Evolutionary conservation across 129 eudicot species (phyloP), one percentile per base, ranked within the genome.

Genomic region (Chrysanthemum lavandulifolium): DNA sequence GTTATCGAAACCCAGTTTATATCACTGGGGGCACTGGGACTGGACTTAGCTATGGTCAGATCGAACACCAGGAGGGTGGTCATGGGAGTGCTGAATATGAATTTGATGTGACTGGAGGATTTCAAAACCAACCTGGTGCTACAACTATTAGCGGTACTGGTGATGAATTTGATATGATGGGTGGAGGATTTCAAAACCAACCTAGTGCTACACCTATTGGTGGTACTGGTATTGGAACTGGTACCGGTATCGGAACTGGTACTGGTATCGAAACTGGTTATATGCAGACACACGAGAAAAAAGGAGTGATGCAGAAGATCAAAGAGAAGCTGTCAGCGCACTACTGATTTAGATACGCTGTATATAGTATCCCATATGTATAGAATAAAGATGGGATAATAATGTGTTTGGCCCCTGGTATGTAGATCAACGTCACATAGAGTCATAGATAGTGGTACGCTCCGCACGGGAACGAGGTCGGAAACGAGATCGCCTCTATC

Each of bases 251-350:
- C 6, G 47, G 9, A 40, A 19, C 73, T 0, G 49, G 70, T 1
- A 7, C 9, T 40, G 47, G 47, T 40, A 6, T 40, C 0, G 47
- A 2, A 6, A 40, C 47, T 40, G 47, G 47, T 7, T 54, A 75
- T 8, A 83, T 57, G 8, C 68, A 65, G 25, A 65, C 11, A 1
- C 85, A 71, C 13, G 89, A 82, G 89, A 89, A 84, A 82, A 89
- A 89, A 73, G 93, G 93, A 45, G 59, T 87, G 69, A 71, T 84
- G 88, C 90, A 90, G 67, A 90, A 85, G 84, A 84, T 87, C 59
- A 90, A 90, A 76, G 93, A 87, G 53, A 90, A 90, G 84, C 79
- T 90, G 11, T 87, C 96, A 2, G 96, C 47, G 29, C 67, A 61
- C n/a, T 45, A 13, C 49, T 61, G 67, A 61, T 40, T 40, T 40